A percentile compares a stretch with the other conserved stretches of the same genome.
Evolutionary conservation across 2,329 filamentous ascomycete species (phyloP).

Genomic region (Colletotrichum cuscutae): DNA sequence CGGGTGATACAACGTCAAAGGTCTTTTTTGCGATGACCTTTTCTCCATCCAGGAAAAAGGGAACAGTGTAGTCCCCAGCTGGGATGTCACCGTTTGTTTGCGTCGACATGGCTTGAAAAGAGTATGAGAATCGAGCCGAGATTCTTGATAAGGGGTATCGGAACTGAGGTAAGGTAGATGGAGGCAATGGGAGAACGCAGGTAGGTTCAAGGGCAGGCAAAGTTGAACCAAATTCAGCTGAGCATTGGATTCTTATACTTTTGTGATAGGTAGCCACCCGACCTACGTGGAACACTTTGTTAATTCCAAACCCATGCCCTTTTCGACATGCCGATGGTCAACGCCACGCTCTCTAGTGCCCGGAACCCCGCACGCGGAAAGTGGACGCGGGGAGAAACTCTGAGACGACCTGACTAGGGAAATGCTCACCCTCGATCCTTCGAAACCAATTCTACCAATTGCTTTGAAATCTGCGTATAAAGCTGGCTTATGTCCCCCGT

Average conservation of each 20-base stretch:
- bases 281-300: conserved; percentile 3
- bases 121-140: neutral
- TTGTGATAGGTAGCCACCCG: conserved; percentile 1
- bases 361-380: conserved; percentile 32
- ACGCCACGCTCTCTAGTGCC: conserved; percentile 24
- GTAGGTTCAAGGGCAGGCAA: neutral
- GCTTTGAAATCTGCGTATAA: conserved; percentile 6
- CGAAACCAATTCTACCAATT: neutral
- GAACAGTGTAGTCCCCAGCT: conserved; percentile 40
- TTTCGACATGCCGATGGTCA: conserved; percentile 26
- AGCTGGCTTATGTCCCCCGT: neutral
- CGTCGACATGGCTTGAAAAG: conserved; percentile 14
- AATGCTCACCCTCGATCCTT: conserved; percentile 5
- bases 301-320: conserved; percentile 15
- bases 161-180: neutral
- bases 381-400: conserved; percentile 23
- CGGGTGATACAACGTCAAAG: conserved; percentile 68
- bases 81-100: conserved; percentile 9
- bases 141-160: neutral
- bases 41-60: conserved; percentile 55
- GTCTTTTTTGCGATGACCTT: conserved; percentile 58
- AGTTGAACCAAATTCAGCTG: neutral
- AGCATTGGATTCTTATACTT: conserved; percentile 13
- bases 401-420: neutral
- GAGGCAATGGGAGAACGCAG: neutral